Conservation (phyloP, 23 red algal genomes). For the Agarophyton chilense region DNA sequence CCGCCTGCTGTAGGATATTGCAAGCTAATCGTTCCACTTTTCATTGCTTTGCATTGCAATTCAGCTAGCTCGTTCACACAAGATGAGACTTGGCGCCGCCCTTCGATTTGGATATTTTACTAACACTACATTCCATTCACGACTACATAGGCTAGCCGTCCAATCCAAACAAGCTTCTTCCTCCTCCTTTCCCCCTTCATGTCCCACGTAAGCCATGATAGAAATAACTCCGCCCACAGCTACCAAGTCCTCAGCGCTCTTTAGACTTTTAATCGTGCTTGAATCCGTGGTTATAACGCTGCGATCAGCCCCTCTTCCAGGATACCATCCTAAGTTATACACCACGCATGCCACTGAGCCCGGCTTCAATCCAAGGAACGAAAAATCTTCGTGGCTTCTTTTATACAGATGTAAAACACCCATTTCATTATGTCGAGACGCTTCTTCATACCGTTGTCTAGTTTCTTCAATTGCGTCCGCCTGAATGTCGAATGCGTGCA, state of each 20-base stretch:
- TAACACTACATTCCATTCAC: constrained; percentile 53
- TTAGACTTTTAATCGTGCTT: constrained; percentile 74
- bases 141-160: constrained; percentile 35
- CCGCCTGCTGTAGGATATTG: no score
- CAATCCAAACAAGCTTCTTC: constrained; percentile 62
- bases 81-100: constrained; percentile 28
- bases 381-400: constrained; percentile 46
- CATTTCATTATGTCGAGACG: not conserved
- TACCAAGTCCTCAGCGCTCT: constrained; percentile 42
- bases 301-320: constrained; percentile 50
- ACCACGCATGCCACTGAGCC: constrained; percentile 62
- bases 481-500: constrained; percentile 65
- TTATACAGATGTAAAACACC: constrained; percentile 19
- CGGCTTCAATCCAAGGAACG: constrained; percentile 9
- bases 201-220: constrained; percentile 78
- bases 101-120: constrained; percentile 58
- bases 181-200: constrained; percentile 80
- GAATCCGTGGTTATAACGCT: constrained; percentile 57
- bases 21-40: no score
- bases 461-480: constrained; percentile 41
- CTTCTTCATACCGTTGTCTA: constrained; percentile 20
- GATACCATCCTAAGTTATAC: constrained; percentile 92
- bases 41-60: not conserved
- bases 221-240: constrained; percentile 74
- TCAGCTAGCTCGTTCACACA: not conserved